A percentile compares a stretch with the other conserved stretches of the same genome.
Evolutionary conservation across 345 rosid genomes (phyloP).

Genomic region (Cardiospermum halicacabum): DNA sequence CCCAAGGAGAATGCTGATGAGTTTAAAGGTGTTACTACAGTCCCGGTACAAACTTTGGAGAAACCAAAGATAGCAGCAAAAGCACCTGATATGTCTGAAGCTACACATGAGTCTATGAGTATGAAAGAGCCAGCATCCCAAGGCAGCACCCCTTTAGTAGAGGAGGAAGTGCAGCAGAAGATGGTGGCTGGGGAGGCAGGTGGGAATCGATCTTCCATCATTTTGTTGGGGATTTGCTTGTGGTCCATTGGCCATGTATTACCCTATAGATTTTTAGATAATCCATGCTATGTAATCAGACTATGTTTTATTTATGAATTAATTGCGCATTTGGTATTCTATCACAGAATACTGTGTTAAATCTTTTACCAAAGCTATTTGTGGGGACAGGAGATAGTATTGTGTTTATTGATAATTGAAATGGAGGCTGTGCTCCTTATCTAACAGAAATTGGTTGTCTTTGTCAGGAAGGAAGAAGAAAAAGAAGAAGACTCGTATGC

Average conservation of each 20-base stretch:
- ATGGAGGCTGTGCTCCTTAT: not conserved
- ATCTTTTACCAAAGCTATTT: not conserved
- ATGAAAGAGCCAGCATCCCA: conserved; percentile 66
- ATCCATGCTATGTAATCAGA: not conserved
- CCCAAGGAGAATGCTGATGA: conserved; percentile 31
- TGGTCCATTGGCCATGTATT: not conserved
- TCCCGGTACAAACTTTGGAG: conserved; percentile 36
- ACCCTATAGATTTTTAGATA: not conserved
- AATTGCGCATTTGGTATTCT: not conserved
- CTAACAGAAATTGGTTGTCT: conserved; percentile 6
- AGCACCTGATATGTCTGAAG: conserved; percentile 52
- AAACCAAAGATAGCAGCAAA: conserved; percentile 37
- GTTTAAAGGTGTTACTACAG: conserved; percentile 41
- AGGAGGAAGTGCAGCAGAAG: conserved; percentile 74
- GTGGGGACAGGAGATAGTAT: not conserved
- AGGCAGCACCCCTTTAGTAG: conserved; percentile 49
- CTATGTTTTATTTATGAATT: not conserved
- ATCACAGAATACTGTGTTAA: not conserved
- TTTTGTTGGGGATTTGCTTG: not conserved
- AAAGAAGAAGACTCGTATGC: conserved; percentile 68
- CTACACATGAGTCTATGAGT: conserved; percentile 63
- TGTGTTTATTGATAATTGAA: not conserved
- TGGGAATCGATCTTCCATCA: conserved; percentile 19
- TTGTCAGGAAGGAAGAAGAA: conserved; percentile 73
- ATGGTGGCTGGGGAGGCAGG: conserved; percentile 65